Evolutionary conservation across 78 protist genomes (phyloP).

Genomic region (Dictyostelium intermedium): DNA sequence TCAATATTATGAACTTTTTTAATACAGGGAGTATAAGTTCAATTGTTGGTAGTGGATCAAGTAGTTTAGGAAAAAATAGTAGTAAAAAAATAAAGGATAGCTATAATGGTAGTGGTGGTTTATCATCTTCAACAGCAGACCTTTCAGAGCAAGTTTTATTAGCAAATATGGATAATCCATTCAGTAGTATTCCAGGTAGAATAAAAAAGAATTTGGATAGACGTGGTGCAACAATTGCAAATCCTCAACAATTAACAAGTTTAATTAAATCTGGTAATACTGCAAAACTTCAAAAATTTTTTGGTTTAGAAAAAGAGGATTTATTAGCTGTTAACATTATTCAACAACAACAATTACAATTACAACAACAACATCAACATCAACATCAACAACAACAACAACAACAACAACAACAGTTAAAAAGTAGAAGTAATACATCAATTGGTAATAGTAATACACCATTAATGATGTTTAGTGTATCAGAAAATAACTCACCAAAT

Average conservation of each 20-base stretch:
- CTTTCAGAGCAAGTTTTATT: background rate
- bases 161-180: slow-evolving; percentile 25
- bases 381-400: background rate
- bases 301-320: slow-evolving; percentile 27
- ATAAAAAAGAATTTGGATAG: background rate
- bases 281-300: slow-evolving; percentile 18
- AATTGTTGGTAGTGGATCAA: background rate
- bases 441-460: background rate
- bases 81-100: background rate
- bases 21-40: background rate
- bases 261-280: slow-evolving; percentile 4
- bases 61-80: background rate
- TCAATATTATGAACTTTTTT: background rate
- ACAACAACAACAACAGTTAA: background rate
- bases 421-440: background rate
- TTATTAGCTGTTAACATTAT: background rate
- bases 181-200: background rate
- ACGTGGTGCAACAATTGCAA: slow-evolving; percentile 30
- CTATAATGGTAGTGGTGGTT: background rate
- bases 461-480: background rate
- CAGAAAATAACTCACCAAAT: slow-evolving; percentile 13
- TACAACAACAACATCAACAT: background rate
- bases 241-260: slow-evolving; percentile 34
- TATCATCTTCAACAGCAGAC: background rate
- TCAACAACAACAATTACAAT: background rate